Conservation (phyloP, 148 eudicot genomes). For the Oxyria digyna region DNA sequence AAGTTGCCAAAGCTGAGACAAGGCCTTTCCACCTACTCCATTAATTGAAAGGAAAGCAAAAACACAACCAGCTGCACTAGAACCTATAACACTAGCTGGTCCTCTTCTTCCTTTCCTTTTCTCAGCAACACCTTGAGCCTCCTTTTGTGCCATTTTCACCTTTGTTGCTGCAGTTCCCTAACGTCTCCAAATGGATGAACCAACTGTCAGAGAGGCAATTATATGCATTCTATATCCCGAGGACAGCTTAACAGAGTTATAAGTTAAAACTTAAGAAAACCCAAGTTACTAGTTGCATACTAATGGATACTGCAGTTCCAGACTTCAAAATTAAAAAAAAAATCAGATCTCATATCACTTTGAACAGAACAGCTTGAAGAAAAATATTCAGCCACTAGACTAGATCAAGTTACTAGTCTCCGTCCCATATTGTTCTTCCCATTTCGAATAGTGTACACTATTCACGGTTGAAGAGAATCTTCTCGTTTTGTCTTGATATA, state of each 20-base stretch:
- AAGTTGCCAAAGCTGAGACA: constrained; percentile 64
- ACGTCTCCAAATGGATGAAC: not conserved
- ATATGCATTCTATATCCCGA: not conserved
- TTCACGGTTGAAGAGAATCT: too few species aligned
- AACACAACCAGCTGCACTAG: constrained; percentile 98
- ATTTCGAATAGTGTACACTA: too few species aligned
- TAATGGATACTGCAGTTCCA: not conserved
- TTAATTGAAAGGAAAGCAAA: constrained; percentile 71
- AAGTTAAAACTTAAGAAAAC: not conserved
- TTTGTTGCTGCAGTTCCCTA: constrained; percentile 93
- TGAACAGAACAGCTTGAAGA: not conserved
- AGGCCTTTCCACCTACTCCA: constrained; percentile 55
- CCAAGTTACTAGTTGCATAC: not conserved
- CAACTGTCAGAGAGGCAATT: not conserved
- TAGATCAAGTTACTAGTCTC: too few species aligned
- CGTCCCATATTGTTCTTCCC: too few species aligned
- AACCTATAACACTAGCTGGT: constrained; percentile 93
- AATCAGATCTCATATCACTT: not conserved
- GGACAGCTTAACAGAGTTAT: too few species aligned
- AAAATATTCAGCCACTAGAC: not conserved
- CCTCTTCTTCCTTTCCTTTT: constrained; percentile 95
- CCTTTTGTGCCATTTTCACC: constrained; percentile 93
- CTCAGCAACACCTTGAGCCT: constrained; percentile 95
- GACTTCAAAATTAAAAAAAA: not conserved
- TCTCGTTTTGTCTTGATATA: too few species aligned